Evolutionary conservation across 169 alveolate species (phyloP).

Genomic region (Plasmodium cynomolgi): DNA sequence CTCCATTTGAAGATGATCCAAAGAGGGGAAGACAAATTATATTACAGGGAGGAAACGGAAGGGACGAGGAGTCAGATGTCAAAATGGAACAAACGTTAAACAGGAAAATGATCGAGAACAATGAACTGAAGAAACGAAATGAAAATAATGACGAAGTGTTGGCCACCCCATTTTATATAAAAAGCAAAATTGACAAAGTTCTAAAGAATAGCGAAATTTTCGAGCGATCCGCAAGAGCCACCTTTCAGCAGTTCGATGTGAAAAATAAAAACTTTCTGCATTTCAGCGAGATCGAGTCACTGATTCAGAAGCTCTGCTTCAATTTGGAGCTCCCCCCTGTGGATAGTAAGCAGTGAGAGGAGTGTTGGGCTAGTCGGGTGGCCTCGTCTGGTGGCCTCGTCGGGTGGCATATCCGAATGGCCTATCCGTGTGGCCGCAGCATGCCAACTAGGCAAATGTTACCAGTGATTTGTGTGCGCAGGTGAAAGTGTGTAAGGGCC

Average conservation of each 20-base stretch:
- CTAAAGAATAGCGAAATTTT: constrained; percentile 68
- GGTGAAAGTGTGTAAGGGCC: background rate
- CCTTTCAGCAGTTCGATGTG: constrained; percentile 72
- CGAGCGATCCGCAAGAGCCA: constrained; percentile 72
- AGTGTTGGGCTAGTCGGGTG: too few relatives aligned
- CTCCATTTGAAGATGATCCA: background rate
- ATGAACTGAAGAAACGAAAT: constrained; percentile 63
- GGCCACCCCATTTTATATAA: constrained; percentile 73
- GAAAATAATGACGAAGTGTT: constrained; percentile 52
- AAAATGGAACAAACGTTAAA: constrained; percentile 37
- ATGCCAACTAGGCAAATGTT: background rate
- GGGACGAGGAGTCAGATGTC: constrained; percentile 23
- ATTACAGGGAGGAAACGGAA: background rate
- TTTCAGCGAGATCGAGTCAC: constrained; percentile 70
- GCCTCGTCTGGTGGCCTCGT: too few relatives aligned
- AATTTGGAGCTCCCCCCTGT: constrained; percentile 74
- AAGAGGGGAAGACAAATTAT: background rate
- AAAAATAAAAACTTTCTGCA: constrained; percentile 70
- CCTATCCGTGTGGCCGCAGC: background rate
- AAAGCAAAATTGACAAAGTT: constrained; percentile 73
- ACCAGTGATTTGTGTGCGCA: background rate
- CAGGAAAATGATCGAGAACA: constrained; percentile 69
- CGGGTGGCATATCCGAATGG: too few relatives aligned
- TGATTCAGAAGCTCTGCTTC: constrained; percentile 60
- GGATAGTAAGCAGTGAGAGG: constrained; percentile 22